These are phyloP conservation scores for Thyridium curvatum DNA, from an alignment of 2,329 filamentous ascomycete genomes.

Conservation along the genomic window DNA sequence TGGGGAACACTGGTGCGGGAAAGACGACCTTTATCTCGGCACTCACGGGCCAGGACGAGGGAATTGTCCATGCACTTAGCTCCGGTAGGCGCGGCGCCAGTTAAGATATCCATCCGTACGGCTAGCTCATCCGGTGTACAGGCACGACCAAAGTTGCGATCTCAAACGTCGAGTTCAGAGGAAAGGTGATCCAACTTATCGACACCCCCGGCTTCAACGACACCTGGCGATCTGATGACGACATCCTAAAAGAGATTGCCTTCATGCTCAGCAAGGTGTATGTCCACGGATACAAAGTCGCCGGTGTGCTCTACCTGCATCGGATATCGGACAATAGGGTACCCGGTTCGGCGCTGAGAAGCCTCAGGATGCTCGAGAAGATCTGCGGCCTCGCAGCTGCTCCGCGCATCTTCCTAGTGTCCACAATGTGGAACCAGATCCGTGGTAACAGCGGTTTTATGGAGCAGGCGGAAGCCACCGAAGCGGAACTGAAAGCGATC, in stretches of 20 bases:
- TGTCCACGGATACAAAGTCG: slow-evolving; percentile 21
- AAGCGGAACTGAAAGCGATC: too few relatives aligned
- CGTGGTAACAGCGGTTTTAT: background rate
- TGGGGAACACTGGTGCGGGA: slow-evolving; percentile 9
- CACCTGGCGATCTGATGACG: slow-evolving; percentile 27
- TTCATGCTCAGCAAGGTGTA: slow-evolving; percentile 26
- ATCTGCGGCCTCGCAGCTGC: slow-evolving; percentile 33
- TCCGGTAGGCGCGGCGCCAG: slow-evolving; percentile 5
- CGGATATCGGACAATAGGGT: slow-evolving; percentile 34
- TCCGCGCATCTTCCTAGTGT: slow-evolving; percentile 31
- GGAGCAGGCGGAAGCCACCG: too few relatives aligned
- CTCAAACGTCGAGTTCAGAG: slow-evolving; percentile 10
- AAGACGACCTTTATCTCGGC: slow-evolving; percentile 9
- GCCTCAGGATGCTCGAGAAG: slow-evolving; percentile 35
- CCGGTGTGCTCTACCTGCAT: slow-evolving; percentile 39
- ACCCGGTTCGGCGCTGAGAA: slow-evolving; percentile 27
- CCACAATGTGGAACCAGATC: slow-evolving; percentile 35
- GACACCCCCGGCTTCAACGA: slow-evolving; percentile 42
- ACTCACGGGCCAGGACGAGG: slow-evolving; percentile 1
- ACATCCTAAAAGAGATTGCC: slow-evolving; percentile 35
- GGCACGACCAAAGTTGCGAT: slow-evolving; percentile 1
- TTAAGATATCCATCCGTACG: background rate
- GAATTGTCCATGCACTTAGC: slow-evolving; percentile 3
- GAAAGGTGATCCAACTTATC: slow-evolving; percentile 23
- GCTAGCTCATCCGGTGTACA: background rate